These are phyloP conservation scores for Alternaria incomplexa DNA, from an alignment of 2,329 filamentous ascomycete genomes.

Conservation along the genomic window DNA sequence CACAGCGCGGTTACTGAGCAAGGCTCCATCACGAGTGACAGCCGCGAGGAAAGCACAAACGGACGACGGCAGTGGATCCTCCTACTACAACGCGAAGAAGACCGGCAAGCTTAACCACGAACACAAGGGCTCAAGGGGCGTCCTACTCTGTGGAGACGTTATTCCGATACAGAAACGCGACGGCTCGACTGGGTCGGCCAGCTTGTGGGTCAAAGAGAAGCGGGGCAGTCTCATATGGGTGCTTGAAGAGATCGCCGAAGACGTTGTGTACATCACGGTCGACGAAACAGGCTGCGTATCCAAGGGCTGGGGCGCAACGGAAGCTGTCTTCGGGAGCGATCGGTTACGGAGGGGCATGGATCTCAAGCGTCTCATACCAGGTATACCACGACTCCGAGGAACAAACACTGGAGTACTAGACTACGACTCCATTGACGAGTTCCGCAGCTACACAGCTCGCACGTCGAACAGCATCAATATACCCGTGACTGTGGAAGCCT, in stretches of 20 bases:
- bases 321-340: constrained; percentile 83
- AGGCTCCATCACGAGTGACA: constrained; percentile 68
- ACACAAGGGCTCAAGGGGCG: constrained; percentile 80
- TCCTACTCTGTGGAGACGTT: constrained; percentile 95
- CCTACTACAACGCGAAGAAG: constrained; percentile 56
- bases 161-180: constrained; percentile 97
- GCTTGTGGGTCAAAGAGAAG: constrained; percentile 99
- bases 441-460: constrained; percentile 83
- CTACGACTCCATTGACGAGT: constrained; percentile 73
- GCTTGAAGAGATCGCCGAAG: constrained; percentile 94
- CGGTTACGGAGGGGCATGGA: constrained; percentile 71
- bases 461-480: constrained; percentile 80
- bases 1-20: constrained; percentile 85
- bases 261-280: constrained; percentile 77
- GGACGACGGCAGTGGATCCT: constrained; percentile 63
- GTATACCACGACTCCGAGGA: constrained; percentile 77
- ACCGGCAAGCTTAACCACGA: constrained; percentile 67
- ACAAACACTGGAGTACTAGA: constrained; percentile 76
- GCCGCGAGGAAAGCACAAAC: constrained; percentile 68
- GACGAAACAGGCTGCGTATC: constrained; percentile 79
- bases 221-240: constrained; percentile 95
- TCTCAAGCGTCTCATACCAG: constrained; percentile 78
- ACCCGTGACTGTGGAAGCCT: constrained; percentile 79
- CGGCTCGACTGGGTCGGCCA: constrained; percentile 87
- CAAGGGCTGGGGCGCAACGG: constrained; percentile 74